Evolutionary conservation across 371 early-diverging fungal genomes (phyloP).

Genomic region (Mucor velutinosus): DNA sequence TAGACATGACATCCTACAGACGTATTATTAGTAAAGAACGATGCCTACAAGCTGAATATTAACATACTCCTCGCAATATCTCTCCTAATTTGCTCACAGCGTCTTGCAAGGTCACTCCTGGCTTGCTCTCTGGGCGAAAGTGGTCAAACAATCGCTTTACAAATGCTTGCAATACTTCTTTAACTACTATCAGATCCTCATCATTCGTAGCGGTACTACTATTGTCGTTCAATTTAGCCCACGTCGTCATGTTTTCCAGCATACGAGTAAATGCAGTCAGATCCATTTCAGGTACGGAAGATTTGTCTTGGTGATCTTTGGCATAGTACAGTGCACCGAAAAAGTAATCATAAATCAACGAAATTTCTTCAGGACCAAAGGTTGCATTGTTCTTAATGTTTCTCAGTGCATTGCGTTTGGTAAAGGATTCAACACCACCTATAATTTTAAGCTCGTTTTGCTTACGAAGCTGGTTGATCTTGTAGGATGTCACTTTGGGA

Average conservation of each 20-base stretch:
- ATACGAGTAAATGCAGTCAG: conserved; percentile 56
- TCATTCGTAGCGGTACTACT: neutral
- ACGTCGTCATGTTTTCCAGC: conserved; percentile 33
- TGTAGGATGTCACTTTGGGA: conserved; percentile 73
- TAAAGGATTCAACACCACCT: conserved; percentile 90
- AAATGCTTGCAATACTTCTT: conserved; percentile 27
- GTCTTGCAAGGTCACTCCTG: conserved; percentile 73
- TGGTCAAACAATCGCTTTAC: conserved; percentile 55
- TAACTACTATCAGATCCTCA: neutral
- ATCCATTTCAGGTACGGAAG: conserved; percentile 56
- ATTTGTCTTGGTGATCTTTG: conserved; percentile 43
- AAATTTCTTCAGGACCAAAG: conserved; percentile 85
- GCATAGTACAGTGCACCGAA: conserved; percentile 82
- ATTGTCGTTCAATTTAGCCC: conserved; percentile 22
- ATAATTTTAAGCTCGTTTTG: conserved; percentile 89
- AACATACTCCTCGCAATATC: conserved; percentile 67
- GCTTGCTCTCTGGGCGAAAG: conserved; percentile 54
- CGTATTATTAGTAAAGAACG: neutral
- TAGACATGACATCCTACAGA: conserved; percentile 69
- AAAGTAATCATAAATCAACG: conserved; percentile 87
- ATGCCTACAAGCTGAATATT: neutral
- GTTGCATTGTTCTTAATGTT: conserved; percentile 71
- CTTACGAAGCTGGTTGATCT: conserved; percentile 80
- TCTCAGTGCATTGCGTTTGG: conserved; percentile 86
- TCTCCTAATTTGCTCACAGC: conserved; percentile 76